A percentile compares a stretch with the other conserved stretches of the same genome.
Conservation (phyloP, 495 filamentous ascomycete species). For the Beverwykella pulmonaria region DNA sequence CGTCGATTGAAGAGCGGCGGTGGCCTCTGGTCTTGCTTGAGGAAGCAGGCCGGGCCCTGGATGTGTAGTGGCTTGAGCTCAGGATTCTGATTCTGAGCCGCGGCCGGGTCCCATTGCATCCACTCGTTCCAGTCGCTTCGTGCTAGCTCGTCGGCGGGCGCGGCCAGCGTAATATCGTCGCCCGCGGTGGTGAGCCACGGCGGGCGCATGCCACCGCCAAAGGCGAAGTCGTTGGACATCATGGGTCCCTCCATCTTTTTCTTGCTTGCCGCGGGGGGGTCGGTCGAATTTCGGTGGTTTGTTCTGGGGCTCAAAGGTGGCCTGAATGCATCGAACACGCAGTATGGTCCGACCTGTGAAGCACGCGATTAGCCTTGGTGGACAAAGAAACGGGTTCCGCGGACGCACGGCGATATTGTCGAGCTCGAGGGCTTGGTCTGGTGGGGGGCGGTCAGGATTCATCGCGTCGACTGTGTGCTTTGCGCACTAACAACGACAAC, state of each 20-base stretch:
- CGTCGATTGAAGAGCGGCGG: constrained; percentile 32
- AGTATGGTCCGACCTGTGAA: constrained; percentile 39
- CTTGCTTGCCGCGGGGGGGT: constrained; percentile 3
- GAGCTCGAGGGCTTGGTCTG: constrained; percentile 37
- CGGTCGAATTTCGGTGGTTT: not conserved
- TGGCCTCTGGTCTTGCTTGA: constrained; percentile 35
- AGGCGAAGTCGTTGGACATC: constrained; percentile 30
- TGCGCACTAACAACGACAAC: constrained; percentile 1
- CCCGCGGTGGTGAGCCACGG: constrained; percentile 28
- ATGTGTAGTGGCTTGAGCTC: constrained; percentile 24
- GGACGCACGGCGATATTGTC: constrained; percentile 39
- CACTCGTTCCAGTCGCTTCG: constrained; percentile 43
- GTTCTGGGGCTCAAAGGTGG: constrained; percentile 16
- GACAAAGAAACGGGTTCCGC: not conserved
- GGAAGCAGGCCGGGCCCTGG: constrained; percentile 32
- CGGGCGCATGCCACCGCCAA: constrained; percentile 12
- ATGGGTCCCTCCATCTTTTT: constrained; percentile 29
- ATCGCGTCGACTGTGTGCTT: constrained; percentile 6
- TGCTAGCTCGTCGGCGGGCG: constrained; percentile 14
- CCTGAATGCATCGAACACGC: constrained; percentile 38
- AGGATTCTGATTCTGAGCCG: constrained; percentile 29
- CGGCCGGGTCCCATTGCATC: constrained; percentile 42
- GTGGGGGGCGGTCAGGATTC: constrained; percentile 15
- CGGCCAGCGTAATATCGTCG: constrained; percentile 24
- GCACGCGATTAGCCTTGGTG: constrained; percentile 28